These are phyloP conservation scores for Ramichloridium luteum DNA, from an alignment of 2,329 filamentous ascomycete genomes.

Conservation along the genomic window DNA sequence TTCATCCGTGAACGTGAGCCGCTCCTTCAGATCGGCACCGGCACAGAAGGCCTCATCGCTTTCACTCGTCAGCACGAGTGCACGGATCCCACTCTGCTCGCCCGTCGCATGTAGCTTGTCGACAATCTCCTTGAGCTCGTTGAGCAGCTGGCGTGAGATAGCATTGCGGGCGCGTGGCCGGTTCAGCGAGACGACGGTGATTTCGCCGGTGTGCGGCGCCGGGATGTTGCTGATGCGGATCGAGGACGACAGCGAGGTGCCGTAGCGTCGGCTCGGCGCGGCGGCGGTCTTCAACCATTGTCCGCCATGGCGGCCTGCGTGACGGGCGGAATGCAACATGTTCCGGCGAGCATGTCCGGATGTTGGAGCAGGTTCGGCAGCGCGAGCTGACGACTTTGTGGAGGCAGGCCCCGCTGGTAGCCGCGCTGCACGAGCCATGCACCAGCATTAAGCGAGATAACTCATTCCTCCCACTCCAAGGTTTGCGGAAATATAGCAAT, in stretches of 20 bases:
- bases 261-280: neutral
- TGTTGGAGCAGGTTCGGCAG: too few species aligned
- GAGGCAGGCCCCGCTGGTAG: too few species aligned
- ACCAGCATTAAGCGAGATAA: too few species aligned
- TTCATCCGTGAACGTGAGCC: slow-evolving; percentile 59
- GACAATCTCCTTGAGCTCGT: slow-evolving; percentile 59
- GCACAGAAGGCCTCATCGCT: slow-evolving; percentile 85
- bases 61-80: slow-evolving; percentile 71
- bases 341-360: too few species aligned
- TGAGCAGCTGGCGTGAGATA: slow-evolving; percentile 67
- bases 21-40: slow-evolving; percentile 86
- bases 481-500: too few species aligned
- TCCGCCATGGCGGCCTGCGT: too few species aligned
- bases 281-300: too few species aligned
- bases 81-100: slow-evolving; percentile 53
- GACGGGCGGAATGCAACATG: too few species aligned
- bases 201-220: slow-evolving; percentile 67
- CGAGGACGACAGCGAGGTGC: slow-evolving; percentile 16
- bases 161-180: slow-evolving; percentile 78
- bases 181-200: slow-evolving; percentile 80
- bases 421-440: too few species aligned
- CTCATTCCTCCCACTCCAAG: too few species aligned
- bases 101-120: slow-evolving; percentile 52
- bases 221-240: slow-evolving; percentile 64
- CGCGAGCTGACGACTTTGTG: too few species aligned